These are phyloP conservation scores for Trebouxia sp. DNA, from an alignment of 139 green algal species.

Conservation along the genomic window DNA sequence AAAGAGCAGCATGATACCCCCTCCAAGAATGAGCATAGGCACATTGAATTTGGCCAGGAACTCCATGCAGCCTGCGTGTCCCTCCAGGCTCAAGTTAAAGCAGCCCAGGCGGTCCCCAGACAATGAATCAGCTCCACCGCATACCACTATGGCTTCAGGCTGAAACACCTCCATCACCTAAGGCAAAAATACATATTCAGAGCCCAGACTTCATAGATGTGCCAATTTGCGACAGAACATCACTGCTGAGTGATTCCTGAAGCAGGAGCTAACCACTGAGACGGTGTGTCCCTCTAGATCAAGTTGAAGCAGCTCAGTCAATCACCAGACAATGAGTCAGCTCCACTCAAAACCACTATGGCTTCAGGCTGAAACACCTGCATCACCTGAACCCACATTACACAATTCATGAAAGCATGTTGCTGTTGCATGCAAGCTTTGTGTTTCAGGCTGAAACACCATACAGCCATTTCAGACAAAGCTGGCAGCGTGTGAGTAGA, in stretches of 20 bases:
- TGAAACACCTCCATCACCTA: constrained; percentile 97
- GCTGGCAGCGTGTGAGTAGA: constrained; percentile 92
- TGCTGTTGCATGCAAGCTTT: constrained; percentile 4
- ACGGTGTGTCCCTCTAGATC: constrained; percentile 84
- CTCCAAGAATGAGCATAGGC: constrained; percentile 94
- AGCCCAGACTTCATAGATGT: too few species aligned
- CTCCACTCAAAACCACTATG: constrained; percentile 96
- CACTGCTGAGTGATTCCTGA: too few species aligned
- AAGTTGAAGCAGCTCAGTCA: constrained; percentile 99
- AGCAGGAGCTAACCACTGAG: constrained; percentile 93
- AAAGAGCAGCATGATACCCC: too few species aligned
- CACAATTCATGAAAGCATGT: too few species aligned
- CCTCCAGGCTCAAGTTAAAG: constrained; percentile 97
- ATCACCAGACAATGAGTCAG: constrained; percentile 94
- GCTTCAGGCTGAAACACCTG: constrained; percentile 94
- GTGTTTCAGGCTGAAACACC: too few species aligned
- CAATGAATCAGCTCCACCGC: constrained; percentile 93
- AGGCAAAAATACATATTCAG: neutral
- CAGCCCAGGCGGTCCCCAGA: constrained; percentile 96
- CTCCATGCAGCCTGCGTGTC: constrained; percentile 93
- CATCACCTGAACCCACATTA: constrained; percentile 76
- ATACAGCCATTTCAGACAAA: too few species aligned
- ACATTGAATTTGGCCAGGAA: constrained; percentile 93
- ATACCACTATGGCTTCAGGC: constrained; percentile 95
- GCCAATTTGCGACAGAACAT: too few species aligned